Evolutionary conservation across 2,329 filamentous ascomycete genomes (phyloP), one percentile per base, ranked within the genome.

Genomic region (Domatiomyces catenatus): DNA sequence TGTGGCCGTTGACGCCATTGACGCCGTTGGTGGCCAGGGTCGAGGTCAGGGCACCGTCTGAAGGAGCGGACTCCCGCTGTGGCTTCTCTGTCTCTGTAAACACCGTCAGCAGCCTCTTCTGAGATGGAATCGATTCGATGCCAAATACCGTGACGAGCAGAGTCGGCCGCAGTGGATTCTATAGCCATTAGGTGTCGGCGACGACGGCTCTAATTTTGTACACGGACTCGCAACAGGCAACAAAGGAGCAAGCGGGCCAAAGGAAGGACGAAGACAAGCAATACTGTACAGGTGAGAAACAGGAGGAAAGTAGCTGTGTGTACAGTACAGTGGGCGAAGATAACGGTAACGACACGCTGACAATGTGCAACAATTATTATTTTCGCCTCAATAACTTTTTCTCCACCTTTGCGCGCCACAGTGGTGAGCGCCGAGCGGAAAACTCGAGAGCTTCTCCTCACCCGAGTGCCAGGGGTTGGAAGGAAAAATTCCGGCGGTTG

Each of bases 81-180:
- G 10, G 8, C 8, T 15, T 39, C 32, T 39, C 32, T 39, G 8
- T 39, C 32, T 39, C 32, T 57, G 50, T 32, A 19, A 12, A 15
- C 20, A 19, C 32, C 2, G 32, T 39, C 32, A 39, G 32, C 10
- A 15, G 10, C 32, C 32, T 15, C 5, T 8, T 15, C 32, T 39
- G 32, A 39, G 32, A 39, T 39, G 32, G 32, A 39, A 39, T n/a
- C n/a, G n/a, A n/a, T 15, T 39, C 32, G 32, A 39, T 39, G 32
- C 32, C 32, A 39, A 15, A 15, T 39, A 39, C 32, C 32, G 12
- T 39, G 10, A 12, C 3, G 32, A 39, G 32, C 10, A 39, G 10
- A 39, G 32, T 39, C 59, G 54, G 58, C 59, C 57, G 58, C 55
- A 56, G 56, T 58, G 48, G 52, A 48, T 28, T 55, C 44, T 39